phyloP scores from a whole-genome alignment of 2,329 filamentous ascomycete genomes.

The Penicillium fuscoglaucum region DNA sequence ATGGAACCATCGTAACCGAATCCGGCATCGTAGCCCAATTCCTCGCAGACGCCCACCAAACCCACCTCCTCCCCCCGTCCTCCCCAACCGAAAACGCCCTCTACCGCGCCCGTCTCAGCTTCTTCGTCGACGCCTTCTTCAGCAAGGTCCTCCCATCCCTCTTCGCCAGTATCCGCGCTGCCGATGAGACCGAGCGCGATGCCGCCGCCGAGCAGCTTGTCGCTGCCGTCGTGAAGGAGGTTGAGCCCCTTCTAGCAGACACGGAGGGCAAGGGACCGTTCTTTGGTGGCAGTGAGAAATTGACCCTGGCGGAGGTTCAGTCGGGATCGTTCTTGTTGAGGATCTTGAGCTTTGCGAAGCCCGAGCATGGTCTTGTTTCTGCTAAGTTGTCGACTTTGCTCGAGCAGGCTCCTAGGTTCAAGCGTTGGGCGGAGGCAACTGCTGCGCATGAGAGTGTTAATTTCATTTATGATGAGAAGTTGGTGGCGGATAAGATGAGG shows the following conservation, averaged over 20 bases:
- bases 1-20: slow-evolving; percentile 71
- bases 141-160: slow-evolving; percentile 58
- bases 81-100: slow-evolving; percentile 58
- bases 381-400: slow-evolving; percentile 46
- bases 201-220: slow-evolving; percentile 54
- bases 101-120: slow-evolving; percentile 64
- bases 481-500: slow-evolving; percentile 46
- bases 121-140: slow-evolving; percentile 71
- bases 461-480: slow-evolving; percentile 60
- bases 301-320: slow-evolving; percentile 72
- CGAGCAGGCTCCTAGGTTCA: slow-evolving; percentile 65
- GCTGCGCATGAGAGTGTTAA: slow-evolving; percentile 65
- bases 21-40: slow-evolving; percentile 70
- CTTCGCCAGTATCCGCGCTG: slow-evolving; percentile 51
- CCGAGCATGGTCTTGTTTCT: slow-evolving; percentile 54
- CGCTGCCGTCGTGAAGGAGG: slow-evolving; percentile 62
- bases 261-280: slow-evolving; percentile 54
- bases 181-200: slow-evolving; percentile 52
- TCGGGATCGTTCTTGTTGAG: slow-evolving; percentile 68
- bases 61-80: slow-evolving; percentile 60
- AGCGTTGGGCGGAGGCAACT: slow-evolving; percentile 65
- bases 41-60: slow-evolving; percentile 67
- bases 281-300: slow-evolving; percentile 62
- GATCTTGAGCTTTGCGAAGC: slow-evolving; percentile 55
- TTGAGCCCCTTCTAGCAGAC: slow-evolving; percentile 67